These are phyloP conservation scores for Clohesyomyces aquaticus DNA, from an alignment of 495 filamentous ascomycete genomes.

Conservation along the genomic window DNA sequence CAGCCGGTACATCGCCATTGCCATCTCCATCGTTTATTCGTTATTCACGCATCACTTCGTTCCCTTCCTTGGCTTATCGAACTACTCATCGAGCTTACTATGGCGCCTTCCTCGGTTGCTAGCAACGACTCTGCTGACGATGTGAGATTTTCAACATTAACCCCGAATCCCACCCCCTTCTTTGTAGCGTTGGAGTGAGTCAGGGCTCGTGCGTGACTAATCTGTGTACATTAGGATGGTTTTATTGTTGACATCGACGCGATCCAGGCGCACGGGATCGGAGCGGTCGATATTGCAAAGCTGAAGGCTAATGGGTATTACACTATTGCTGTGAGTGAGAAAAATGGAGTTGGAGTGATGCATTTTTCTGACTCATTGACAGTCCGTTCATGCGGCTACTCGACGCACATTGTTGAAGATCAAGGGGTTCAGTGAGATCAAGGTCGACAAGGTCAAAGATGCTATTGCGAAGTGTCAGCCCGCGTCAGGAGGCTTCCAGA, in stretches of 20 bases:
- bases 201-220: too few relatives aligned
- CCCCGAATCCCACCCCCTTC: too few relatives aligned
- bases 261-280: slow-evolving; percentile 74
- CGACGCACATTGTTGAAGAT: slow-evolving; percentile 70
- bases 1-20: background rate
- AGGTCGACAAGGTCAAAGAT: slow-evolving; percentile 82
- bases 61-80: background rate
- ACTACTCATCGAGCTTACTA: slow-evolving; percentile 9
- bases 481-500: slow-evolving; percentile 70
- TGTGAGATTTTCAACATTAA: slow-evolving; percentile 44
- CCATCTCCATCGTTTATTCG: slow-evolving; percentile 4
- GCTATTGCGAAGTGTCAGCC: slow-evolving; percentile 75
- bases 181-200: too few relatives aligned
- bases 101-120: slow-evolving; percentile 57
- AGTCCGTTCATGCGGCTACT: slow-evolving; percentile 70
- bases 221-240: slow-evolving; percentile 33
- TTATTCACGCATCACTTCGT: background rate
- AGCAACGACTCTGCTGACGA: slow-evolving; percentile 60
- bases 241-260: slow-evolving; percentile 76
- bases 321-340: slow-evolving; percentile 64
- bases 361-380: slow-evolving; percentile 5
- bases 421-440: slow-evolving; percentile 79
- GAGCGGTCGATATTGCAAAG: slow-evolving; percentile 74
- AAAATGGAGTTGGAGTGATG: background rate
- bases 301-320: slow-evolving; percentile 71